These are phyloP conservation scores for Geotrichum histeridarum DNA, from an alignment of 1,139 yeast genomes.

Conservation along the genomic window DNA sequence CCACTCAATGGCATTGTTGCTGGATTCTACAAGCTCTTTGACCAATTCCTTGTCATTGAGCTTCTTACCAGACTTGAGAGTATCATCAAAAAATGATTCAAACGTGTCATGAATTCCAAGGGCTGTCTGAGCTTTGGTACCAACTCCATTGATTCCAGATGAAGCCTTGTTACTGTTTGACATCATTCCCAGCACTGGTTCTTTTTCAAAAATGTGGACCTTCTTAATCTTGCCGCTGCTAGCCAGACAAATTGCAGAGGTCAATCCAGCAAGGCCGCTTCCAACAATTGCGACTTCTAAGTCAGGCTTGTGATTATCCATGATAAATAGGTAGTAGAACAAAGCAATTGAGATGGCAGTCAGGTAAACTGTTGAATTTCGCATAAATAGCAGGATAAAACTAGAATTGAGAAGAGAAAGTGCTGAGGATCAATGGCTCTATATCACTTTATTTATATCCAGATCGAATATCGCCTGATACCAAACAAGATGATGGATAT, in stretches of 20 bases:
- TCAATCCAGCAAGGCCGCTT: constrained; percentile 15
- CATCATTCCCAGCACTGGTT: constrained; percentile 18
- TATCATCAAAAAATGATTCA: constrained; percentile 58
- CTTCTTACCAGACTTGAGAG: constrained; percentile 59
- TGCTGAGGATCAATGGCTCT: too few species aligned
- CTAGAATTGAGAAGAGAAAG: too few species aligned
- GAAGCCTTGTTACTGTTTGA: constrained; percentile 71
- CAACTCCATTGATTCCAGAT: constrained; percentile 75
- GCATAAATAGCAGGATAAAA: background rate
- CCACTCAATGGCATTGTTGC: constrained; percentile 62
- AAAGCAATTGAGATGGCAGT: background rate
- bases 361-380: background rate
- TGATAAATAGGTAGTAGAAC: background rate
- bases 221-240: constrained; percentile 4
- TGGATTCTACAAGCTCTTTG: constrained; percentile 46
- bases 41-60: constrained; percentile 54
- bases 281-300: constrained; percentile 11
- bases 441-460: too few species aligned
- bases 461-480: too few species aligned
- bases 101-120: constrained; percentile 50
- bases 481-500: too few species aligned
- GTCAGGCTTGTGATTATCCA: background rate
- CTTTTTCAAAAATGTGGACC: constrained; percentile 28
- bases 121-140: constrained; percentile 52
- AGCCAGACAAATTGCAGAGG: constrained; percentile 12